Evolutionary conservation across 257 asterid species (phyloP), one percentile per base, ranked within the genome.

Genomic region (Perilla frutescens): DNA sequence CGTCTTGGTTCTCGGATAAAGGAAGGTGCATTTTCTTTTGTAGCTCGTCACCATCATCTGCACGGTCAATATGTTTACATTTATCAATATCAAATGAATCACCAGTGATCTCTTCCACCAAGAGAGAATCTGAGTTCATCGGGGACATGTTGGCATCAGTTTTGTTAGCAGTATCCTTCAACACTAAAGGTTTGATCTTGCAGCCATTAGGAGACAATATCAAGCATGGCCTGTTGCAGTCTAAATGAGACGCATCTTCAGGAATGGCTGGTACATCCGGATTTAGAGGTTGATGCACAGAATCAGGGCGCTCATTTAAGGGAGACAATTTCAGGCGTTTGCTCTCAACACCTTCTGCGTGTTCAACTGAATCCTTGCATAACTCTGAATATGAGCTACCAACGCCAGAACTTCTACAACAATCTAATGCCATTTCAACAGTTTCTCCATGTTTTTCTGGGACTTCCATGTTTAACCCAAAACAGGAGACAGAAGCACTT

Each of bases 181-280:
- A 49, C 67, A 76, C 86, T 50, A 76, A 29, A 49, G 69, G 70
- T 71, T 77, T 85, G 71, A 57, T 55, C 77, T 86, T 73, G 79
- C 85, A 74, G 36, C 54, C 61, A 39, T 66, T 77, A 9, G 66
- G 55, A 41, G 66, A 75, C 66, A 75, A 26, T 37, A 51, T 26
- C 44, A 62, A 54, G 76, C 36, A 82, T 74, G 86, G 83, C 61
- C 72, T 49, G 45, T 49, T 34, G 80, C 84, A 34, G 64, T 76
- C 81, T 29, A 79, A 66, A 37, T 53, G 53, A 71, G 77, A 81
- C 63, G 56, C 72, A 60, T 58, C 60, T 59, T 57, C 83, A 44
- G 73, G 71, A 73, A 57, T 57, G 13, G 43, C 72, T 4, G 77
- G 47, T 59, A 60, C 61, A 43, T 59, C 73, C 20, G 68, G 71